Base-by-base conservation (phyloP, 176 grass and related monocot species). In the Paspalum notatum region DNA sequence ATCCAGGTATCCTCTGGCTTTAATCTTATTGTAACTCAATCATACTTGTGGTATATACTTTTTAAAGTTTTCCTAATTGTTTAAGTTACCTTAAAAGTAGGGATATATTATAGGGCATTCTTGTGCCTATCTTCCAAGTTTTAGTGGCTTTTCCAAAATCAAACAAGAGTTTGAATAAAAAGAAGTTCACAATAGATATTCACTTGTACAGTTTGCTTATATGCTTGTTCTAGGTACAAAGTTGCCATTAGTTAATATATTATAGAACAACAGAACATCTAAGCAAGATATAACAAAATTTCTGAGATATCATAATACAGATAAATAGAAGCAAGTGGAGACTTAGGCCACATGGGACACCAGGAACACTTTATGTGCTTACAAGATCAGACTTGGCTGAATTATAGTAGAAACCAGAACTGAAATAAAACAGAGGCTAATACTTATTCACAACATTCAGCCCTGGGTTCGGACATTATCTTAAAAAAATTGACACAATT, bases 121-220 rank as follows among this genome's bases (percentile, higher is more conserved):
- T 6, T 72, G 48, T 71, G 4, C 15, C 48, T 50, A 20, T 12
- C 9, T 51, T 72, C 46, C 46, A 27, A 47, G 17, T 51, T 70
- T 51, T 72, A 72, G 68, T 18, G 15, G 3, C 0, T 51, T 27
- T 51, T 47, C 66, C n/a, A 69, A 14, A 46, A 47, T 48, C 47
- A 68, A 62, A 37, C 25, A 62, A 62, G 13, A 2, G 18, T 66
- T 66, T 66, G 17, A 24, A 46, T 68, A 2, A 68, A 16, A 26
- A 48, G 21, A 69, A 70, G 44, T 62, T 14, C 42, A 15, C 25
- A 32, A 61, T 61, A 27, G 5, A 62, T 32, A 14, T 70, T 7
- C 7, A 70, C 13, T 16, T 48, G 7, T 38, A 38, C 46, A 72
- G 47, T 54, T 72, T 85, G 10, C 46, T 73, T 85, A 72, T 85